phyloP scores from a whole-genome alignment of 2,329 filamentous ascomycete genomes.

The Teratosphaeria nubilosa region DNA sequence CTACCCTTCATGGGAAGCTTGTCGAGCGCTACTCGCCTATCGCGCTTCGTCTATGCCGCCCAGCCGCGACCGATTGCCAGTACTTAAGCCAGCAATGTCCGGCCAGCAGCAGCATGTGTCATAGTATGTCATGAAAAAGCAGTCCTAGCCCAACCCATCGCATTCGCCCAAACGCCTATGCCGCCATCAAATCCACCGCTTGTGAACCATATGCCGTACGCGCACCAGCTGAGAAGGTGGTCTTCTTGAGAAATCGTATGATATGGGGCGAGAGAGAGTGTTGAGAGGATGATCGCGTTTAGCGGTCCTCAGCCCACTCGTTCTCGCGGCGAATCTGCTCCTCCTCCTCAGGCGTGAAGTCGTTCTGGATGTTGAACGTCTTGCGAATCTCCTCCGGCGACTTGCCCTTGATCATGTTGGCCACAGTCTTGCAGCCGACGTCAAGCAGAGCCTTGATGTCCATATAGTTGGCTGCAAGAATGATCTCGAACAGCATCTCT shows the following conservation, averaged over 20 bases:
- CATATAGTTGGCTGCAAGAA: constrained; percentile 94
- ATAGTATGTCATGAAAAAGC: background rate
- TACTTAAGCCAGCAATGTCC: background rate
- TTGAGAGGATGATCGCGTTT: background rate
- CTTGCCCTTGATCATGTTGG: constrained; percentile 99
- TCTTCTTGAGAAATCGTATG: background rate
- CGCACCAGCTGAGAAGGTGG: background rate
- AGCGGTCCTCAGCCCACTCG: constrained; percentile 38
- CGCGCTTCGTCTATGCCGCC: background rate
- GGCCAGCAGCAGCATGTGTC: background rate
- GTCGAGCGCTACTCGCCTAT: background rate
- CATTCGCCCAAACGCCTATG: background rate
- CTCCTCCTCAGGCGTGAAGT: constrained; percentile 97
- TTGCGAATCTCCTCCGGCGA: constrained; percentile 98
- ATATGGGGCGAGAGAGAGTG: background rate
- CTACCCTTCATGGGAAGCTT: background rate
- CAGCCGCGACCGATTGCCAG: background rate
- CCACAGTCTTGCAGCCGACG: constrained; percentile 97
- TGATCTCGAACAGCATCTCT: constrained; percentile 99
- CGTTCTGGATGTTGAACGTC: constrained; percentile 99
- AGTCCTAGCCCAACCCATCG: background rate
- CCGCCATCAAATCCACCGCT: background rate
- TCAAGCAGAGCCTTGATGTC: constrained; percentile 98
- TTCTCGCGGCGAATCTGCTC: constrained; percentile 66
- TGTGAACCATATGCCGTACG: background rate